Conservation (phyloP, 768 basidiomycete genomes). For the Guyanaporus albipodus region DNA sequence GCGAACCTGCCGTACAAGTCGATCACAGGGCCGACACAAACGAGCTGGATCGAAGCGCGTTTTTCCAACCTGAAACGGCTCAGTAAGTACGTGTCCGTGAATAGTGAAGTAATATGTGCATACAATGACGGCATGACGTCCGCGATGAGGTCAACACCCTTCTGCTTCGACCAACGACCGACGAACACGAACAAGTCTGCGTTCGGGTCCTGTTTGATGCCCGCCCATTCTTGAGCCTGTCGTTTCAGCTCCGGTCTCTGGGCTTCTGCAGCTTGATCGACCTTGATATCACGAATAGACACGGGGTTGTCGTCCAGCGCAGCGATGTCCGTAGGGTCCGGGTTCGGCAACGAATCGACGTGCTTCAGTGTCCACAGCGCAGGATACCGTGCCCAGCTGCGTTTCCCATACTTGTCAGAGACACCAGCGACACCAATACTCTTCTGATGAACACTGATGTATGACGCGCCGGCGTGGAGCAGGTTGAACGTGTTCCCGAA, state of each 20-base stretch:
- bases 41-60: slow-evolving; percentile 78
- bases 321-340: slow-evolving; percentile 92
- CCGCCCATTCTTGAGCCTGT: slow-evolving; percentile 94
- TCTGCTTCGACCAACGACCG: slow-evolving; percentile 97
- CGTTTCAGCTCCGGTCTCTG: slow-evolving; percentile 87
- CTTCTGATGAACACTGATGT: slow-evolving; percentile 91
- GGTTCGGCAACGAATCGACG: slow-evolving; percentile 93
- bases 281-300: slow-evolving; percentile 63
- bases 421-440: slow-evolving; percentile 93
- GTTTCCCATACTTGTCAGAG: slow-evolving; percentile 97
- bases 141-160: slow-evolving; percentile 95
- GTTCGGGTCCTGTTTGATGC: slow-evolving; percentile 85
- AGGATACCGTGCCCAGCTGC: slow-evolving; percentile 94
- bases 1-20: slow-evolving; percentile 95
- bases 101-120: slow-evolving; percentile 28
- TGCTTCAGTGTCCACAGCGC: slow-evolving; percentile 95
- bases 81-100: background rate
- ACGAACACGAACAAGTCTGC: slow-evolving; percentile 94
- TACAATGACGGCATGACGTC: slow-evolving; percentile 90
- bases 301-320: slow-evolving; percentile 80
- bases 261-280: slow-evolving; percentile 82
- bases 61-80: slow-evolving; percentile 64
- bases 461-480: slow-evolving; percentile 89
- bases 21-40: slow-evolving; percentile 91
- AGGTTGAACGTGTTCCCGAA: slow-evolving; percentile 98